These are phyloP conservation scores for Cercospora sp. DNA, from an alignment of 2,329 filamentous ascomycete genomes.

Conservation along the genomic window DNA sequence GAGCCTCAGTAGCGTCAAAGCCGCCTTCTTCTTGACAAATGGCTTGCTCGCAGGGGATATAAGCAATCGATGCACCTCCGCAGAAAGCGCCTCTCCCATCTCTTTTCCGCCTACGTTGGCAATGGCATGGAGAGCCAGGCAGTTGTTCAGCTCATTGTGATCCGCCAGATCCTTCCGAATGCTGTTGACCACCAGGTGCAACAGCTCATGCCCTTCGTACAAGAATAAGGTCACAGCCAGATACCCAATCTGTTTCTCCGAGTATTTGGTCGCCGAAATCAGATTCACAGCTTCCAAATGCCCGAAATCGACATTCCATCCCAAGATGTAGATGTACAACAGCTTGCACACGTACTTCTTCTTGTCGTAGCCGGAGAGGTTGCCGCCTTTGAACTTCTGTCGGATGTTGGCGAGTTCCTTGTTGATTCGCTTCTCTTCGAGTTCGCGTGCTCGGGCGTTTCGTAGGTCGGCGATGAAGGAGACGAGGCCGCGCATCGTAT, in stretches of 20 bases:
- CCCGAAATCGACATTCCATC: slow-evolving; percentile 98
- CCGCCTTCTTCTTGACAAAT: slow-evolving; percentile 99
- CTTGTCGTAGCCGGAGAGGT: slow-evolving; percentile 93
- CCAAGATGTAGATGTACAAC: slow-evolving; percentile 97
- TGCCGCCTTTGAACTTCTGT: slow-evolving; percentile 90
- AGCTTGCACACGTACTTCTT: slow-evolving; percentile 99
- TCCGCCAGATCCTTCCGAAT: slow-evolving; percentile 95
- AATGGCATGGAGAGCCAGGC: slow-evolving; percentile 92
- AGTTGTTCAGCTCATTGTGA: slow-evolving; percentile 97
- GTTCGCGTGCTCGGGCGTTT: slow-evolving; percentile 89
- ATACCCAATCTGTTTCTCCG: slow-evolving; percentile 98
- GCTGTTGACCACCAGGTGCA: slow-evolving; percentile 96
- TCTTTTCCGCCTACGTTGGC: slow-evolving; percentile 95
- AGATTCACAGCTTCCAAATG: slow-evolving; percentile 98
- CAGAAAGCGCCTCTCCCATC: slow-evolving; percentile 91
- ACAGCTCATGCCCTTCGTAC: slow-evolving; percentile 92
- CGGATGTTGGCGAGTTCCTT: slow-evolving; percentile 98
- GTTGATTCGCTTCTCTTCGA: slow-evolving; percentile 99
- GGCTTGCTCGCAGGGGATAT: slow-evolving; percentile 95
- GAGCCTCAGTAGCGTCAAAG: slow-evolving; percentile 83
- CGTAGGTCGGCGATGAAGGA: slow-evolving; percentile 97
- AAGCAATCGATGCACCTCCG: slow-evolving; percentile 86
- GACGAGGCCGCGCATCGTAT: slow-evolving; percentile 66
- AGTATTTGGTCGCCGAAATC: slow-evolving; percentile 95
- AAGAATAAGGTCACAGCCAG: slow-evolving; percentile 95